Conservation (phyloP, 192 early-diverging fungal species). For the Geranomyces variabilis region DNA sequence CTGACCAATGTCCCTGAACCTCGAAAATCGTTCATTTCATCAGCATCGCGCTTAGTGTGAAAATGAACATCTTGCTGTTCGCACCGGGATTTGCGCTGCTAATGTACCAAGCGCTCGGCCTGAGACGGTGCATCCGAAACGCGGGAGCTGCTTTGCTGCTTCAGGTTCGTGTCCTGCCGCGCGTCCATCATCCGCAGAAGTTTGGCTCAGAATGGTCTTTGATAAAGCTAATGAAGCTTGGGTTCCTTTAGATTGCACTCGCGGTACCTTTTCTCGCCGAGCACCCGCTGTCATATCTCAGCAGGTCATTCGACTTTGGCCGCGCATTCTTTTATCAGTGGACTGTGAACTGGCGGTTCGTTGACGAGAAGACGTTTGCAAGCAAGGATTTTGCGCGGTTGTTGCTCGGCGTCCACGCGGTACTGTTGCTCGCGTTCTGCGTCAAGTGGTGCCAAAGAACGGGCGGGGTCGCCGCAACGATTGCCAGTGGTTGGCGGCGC, state of each 20-base stretch:
- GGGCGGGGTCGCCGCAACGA: slow-evolving; percentile 11
- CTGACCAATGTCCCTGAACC: no score
- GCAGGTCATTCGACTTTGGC: slow-evolving; percentile 83
- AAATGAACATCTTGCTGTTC: slow-evolving; percentile 94
- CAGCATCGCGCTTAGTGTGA: slow-evolving; percentile 84
- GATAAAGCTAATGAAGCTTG: no score
- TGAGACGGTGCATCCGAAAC: slow-evolving; percentile 50
- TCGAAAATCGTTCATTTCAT: neutral
- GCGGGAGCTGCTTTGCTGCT: slow-evolving; percentile 44
- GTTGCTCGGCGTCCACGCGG: slow-evolving; percentile 66
- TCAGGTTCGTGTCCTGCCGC: slow-evolving; percentile 8
- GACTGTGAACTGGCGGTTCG: slow-evolving; percentile 96
- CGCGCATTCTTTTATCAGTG: slow-evolving; percentile 87
- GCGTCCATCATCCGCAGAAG: no score
- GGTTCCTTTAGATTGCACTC: slow-evolving; percentile 45
- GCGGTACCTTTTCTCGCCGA: slow-evolving; percentile 65
- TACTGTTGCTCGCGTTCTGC: slow-evolving; percentile 61
- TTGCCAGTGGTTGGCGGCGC: slow-evolving; percentile 18
- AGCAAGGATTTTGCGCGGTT: slow-evolving; percentile 58
- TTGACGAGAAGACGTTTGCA: slow-evolving; percentile 71
- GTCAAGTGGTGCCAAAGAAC: slow-evolving; percentile 38
- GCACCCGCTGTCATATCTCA: slow-evolving; percentile 68
- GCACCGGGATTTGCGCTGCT: slow-evolving; percentile 83
- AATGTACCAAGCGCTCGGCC: slow-evolving; percentile 52
- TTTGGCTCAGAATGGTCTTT: no score